phyloP scores from a whole-genome alignment of 345 rosid species.

The Bretschneidera sinensis region DNA sequence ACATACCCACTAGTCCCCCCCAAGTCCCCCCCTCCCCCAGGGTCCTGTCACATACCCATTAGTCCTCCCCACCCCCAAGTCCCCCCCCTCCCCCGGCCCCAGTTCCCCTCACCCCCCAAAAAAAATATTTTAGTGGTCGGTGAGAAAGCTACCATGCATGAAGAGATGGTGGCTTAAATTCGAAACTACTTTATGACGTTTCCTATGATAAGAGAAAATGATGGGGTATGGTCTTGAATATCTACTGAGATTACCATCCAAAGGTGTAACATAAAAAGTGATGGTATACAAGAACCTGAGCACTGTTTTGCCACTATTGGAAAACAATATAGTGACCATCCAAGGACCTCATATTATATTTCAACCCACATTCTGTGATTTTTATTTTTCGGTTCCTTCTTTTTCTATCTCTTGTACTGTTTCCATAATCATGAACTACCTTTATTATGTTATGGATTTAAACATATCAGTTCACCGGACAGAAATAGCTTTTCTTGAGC shows the following conservation, averaged over 20 bases:
- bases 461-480: slow-evolving; percentile 3
- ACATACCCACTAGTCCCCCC: too few relatives aligned
- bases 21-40: neutral
- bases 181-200: slow-evolving; percentile 3
- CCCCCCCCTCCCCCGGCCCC: too few relatives aligned
- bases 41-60: too few relatives aligned
- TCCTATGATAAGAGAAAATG: slow-evolving; percentile 2
- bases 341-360: slow-evolving; percentile 4
- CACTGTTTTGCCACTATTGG: slow-evolving; percentile 2
- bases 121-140: too few relatives aligned
- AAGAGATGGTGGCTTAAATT: slow-evolving; percentile 1
- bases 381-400: neutral
- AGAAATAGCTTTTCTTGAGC: neutral
- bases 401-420: neutral
- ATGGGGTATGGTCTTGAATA: neutral
- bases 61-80: neutral
- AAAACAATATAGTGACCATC: neutral
- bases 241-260: neutral
- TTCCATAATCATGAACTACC: neutral
- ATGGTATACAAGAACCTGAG: neutral
- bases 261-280: slow-evolving; percentile 8
- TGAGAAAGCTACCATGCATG: neutral
- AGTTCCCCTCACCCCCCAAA: too few relatives aligned
- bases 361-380: slow-evolving; percentile 2
- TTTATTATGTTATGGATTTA: slow-evolving; percentile 1